Percentiles rank a stretch among this genome's conserved stretches.
Evolutionary conservation across 192 early-diverging fungal genomes (phyloP).

Genomic region (Gonapodya prolifera): DNA sequence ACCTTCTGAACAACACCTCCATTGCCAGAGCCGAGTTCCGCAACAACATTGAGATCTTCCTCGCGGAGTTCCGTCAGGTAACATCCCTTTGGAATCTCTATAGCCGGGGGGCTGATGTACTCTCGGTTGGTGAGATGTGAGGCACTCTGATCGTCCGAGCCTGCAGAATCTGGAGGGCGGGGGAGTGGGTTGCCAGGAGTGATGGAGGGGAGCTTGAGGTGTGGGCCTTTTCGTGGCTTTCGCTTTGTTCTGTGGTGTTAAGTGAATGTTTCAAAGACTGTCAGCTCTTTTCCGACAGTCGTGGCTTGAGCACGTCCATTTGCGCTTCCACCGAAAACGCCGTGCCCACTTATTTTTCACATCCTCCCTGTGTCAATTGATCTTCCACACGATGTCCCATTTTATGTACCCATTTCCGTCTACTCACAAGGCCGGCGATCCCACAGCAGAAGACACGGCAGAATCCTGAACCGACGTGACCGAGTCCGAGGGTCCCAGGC

Average conservation of each 20-base stretch:
- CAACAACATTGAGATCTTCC: constrained; percentile 60
- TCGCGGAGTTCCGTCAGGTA: constrained; percentile 28
- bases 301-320: no score
- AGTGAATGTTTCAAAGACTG: no score
- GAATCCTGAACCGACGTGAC: neutral
- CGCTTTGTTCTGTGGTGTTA: neutral
- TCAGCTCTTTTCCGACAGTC: no score
- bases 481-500: neutral
- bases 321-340: no score
- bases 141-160: neutral
- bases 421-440: neutral
- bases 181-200: neutral
- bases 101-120: neutral
- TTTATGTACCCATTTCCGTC: neutral
- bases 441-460: neutral
- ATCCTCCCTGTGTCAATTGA: no score
- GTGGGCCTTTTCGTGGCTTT: neutral
- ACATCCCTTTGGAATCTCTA: neutral
- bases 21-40: constrained; percentile 81
- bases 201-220: neutral
- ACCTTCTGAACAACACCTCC: constrained; percentile 89
- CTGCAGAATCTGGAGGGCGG: neutral
- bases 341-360: no score
- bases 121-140: neutral
- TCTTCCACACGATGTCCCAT: neutral